Evolutionary conservation across 2,329 filamentous ascomycete genomes (phyloP), one percentile per base, ranked within the genome.

Genomic region (Cyphellophora attinorum): DNA sequence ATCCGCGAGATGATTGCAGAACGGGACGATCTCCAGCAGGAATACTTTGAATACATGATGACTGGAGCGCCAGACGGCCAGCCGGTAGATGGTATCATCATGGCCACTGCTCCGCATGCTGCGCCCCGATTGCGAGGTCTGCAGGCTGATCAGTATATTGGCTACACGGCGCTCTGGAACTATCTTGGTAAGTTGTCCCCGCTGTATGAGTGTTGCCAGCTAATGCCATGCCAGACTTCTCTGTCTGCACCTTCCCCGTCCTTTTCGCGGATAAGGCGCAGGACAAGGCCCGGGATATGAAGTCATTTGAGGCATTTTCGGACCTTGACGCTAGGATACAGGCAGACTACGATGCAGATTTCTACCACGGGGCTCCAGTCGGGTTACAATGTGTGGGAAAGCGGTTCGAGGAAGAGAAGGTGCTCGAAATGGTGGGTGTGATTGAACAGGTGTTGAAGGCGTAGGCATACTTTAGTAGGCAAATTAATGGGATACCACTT

Each of bases 371-470:
- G 13, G 48, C 51, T 14, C 50, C 53, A n/a, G 53, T 55, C 4
- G 46, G 46, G 13, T 34, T 56, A 37, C 53, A 56, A 37, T 39
- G 54, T 11, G 47, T 53, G 5, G 51, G 50, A 3, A 41, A 44
- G 16, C 37, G 50, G n/a, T 40, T 55, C 5, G 53, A 56, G 29
- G 52, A 55, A 27, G 52, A 52, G 42, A 54, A 55, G 31, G 47
- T 52, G 2, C 34, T 63, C 19, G 57, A 60, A 32, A 57, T 61
- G 53, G 52, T 53, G 11, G 54, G 53, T 12, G 48, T 59, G 12
- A 52, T 62, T 35, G 45, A 50, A 6, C 48, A 58, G 29, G 50
- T 51, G 6, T 35, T 61, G 38, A 54, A 43, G 29, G 15, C 17
- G 8, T 25, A 25, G 21, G n/a, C 21, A n/a, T n/a, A n/a, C n/a